These are phyloP conservation scores for Globisporangium canariense DNA, from an alignment of 352 stramenopile species.

Conservation along the genomic window DNA sequence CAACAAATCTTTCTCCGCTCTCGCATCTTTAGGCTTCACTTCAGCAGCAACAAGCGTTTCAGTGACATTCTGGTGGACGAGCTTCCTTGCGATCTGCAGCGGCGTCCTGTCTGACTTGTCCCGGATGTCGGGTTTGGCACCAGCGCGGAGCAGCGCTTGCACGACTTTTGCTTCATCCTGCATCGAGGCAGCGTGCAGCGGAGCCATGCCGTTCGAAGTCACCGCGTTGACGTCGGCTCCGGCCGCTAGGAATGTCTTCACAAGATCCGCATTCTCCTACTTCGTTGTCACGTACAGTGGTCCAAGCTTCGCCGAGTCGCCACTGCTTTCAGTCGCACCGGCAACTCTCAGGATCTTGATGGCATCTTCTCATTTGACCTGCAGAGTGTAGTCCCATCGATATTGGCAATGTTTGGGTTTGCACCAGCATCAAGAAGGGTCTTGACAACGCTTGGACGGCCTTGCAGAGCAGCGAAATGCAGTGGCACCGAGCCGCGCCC, in stretches of 20 bases:
- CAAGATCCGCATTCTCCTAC: neutral
- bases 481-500: neutral
- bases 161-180: neutral
- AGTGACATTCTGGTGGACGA: neutral
- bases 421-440: conserved; percentile 2
- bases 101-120: neutral
- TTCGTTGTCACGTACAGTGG: neutral
- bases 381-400: conserved; percentile 6
- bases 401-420: conserved; percentile 11
- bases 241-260: neutral
- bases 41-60: neutral
- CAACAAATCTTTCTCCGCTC: neutral
- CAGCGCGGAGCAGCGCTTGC: neutral
- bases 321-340: neutral
- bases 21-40: neutral
- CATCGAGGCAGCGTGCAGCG: neutral
- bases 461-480: neutral
- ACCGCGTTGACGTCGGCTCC: conserved; percentile 1
- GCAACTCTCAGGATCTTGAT: neutral
- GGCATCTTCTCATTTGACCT: neutral
- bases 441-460: neutral
- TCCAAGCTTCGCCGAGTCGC: neutral
- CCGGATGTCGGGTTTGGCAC: neutral
- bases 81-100: neutral
- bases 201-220: neutral